Evolutionary conservation across 2,329 filamentous ascomycete genomes (phyloP).

Genomic region (Tricladium varicosporioides): DNA sequence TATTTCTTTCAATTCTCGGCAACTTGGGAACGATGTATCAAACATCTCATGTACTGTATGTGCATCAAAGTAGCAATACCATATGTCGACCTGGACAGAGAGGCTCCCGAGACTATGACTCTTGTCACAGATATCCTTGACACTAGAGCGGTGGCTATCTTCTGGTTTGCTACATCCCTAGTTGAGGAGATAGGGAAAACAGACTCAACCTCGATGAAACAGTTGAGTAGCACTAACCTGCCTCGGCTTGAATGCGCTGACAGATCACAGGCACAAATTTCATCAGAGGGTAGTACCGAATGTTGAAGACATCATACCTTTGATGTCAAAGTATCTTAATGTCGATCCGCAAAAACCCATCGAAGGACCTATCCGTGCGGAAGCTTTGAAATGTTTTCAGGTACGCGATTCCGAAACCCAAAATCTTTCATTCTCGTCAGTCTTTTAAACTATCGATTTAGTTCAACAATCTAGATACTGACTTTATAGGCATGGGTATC

Average conservation of each 20-base stretch:
- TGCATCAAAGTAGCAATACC: slow-evolving; percentile 45
- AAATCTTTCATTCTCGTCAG: neutral
- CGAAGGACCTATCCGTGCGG: slow-evolving; percentile 45
- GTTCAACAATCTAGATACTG: slow-evolving; percentile 4
- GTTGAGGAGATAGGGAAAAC: slow-evolving; percentile 68
- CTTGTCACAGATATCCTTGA: slow-evolving; percentile 46
- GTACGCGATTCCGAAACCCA: slow-evolving; percentile 38
- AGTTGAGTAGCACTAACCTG: slow-evolving; percentile 39
- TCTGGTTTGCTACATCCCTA: slow-evolving; percentile 64
- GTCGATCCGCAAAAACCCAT: slow-evolving; percentile 41
- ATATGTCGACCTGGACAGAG: slow-evolving; percentile 44
- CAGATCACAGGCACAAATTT: slow-evolving; percentile 38
- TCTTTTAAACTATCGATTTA: neutral
- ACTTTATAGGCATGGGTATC: slow-evolving; percentile 64
- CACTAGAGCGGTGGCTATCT: slow-evolving; percentile 52
- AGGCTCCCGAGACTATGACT: slow-evolving; percentile 42
- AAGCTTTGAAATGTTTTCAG: slow-evolving; percentile 61
- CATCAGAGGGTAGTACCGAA: slow-evolving; percentile 52
- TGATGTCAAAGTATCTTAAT: slow-evolving; percentile 43
- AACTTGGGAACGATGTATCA: slow-evolving; percentile 64
- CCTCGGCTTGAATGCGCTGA: no score
- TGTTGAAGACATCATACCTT: slow-evolving; percentile 46
- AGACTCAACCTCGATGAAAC: slow-evolving; percentile 58
- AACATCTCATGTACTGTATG: slow-evolving; percentile 61
- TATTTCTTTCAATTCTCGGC: slow-evolving; percentile 71